Conservation (phyloP, 1,284 basidiomycete genomes). For the Ustilago bromivora region DNA sequence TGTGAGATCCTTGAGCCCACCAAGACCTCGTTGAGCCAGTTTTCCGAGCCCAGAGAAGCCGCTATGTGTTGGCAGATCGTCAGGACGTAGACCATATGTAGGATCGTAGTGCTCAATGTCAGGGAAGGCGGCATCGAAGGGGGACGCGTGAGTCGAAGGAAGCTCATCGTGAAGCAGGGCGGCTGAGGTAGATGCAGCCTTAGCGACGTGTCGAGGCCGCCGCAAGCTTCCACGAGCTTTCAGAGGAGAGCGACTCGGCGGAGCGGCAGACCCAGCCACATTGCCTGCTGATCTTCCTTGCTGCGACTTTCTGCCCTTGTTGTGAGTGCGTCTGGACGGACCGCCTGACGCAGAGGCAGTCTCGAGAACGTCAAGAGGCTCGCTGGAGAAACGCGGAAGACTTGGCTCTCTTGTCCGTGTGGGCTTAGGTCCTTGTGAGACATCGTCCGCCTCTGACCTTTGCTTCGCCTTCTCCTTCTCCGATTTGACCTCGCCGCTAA, state of each 20-base stretch:
- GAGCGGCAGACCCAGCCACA: slow-evolving; percentile 17
- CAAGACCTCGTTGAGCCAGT: slow-evolving; percentile 43
- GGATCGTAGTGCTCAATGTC: slow-evolving; percentile 89
- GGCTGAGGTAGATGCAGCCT: slow-evolving; percentile 41
- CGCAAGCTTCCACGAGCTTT: slow-evolving; percentile 20
- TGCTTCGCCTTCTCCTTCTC: slow-evolving; percentile 45
- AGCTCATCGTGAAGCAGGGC: slow-evolving; percentile 34
- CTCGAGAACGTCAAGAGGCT: slow-evolving; percentile 30
- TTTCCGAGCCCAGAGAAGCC: slow-evolving; percentile 78
- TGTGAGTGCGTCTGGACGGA: slow-evolving; percentile 16
- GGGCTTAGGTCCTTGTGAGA: background rate
- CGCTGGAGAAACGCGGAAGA: slow-evolving; percentile 37
- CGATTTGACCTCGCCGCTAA: slow-evolving; percentile 69
- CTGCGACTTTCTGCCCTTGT: slow-evolving; percentile 18
- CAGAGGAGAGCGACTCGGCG: slow-evolving; percentile 31
- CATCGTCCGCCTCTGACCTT: slow-evolving; percentile 19
- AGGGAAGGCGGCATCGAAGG: slow-evolving; percentile 48
- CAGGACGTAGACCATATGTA: slow-evolving; percentile 88
- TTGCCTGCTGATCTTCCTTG: slow-evolving; percentile 14
- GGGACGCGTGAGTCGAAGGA: slow-evolving; percentile 23
- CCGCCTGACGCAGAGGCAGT: slow-evolving; percentile 39
- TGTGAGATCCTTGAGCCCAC: slow-evolving; percentile 49
- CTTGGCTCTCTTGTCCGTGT: slow-evolving; percentile 16
- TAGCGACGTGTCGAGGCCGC: slow-evolving; percentile 32
- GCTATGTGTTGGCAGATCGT: slow-evolving; percentile 74